Evolutionary conservation across 345 rosid genomes (phyloP).

Genomic region (Arabidopsis arenosa): DNA sequence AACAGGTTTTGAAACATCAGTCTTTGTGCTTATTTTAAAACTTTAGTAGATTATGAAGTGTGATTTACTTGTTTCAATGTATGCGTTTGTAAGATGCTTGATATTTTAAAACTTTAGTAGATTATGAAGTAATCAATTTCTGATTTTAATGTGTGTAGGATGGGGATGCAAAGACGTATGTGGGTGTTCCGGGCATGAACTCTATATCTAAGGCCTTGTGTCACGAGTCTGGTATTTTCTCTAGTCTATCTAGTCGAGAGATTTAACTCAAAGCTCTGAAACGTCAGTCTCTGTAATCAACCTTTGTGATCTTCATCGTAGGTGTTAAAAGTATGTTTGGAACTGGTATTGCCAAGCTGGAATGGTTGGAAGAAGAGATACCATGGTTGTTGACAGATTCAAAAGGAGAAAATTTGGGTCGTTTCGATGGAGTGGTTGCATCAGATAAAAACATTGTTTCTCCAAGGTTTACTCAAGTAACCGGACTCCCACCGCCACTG

Average conservation of each 20-base stretch:
- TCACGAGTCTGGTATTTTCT: constrained; percentile 59
- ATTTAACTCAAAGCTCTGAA: constrained; percentile 10
- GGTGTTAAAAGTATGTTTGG: constrained; percentile 79
- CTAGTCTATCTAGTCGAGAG: neutral
- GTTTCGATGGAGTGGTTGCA: constrained; percentile 67
- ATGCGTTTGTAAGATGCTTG: neutral
- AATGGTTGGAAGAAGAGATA: constrained; percentile 67
- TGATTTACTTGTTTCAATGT: neutral
- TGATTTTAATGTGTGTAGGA: constrained; percentile 50
- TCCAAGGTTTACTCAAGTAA: constrained; percentile 60
- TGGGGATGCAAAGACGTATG: constrained; percentile 62
- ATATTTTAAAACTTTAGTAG: too few species aligned
- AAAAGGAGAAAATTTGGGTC: constrained; percentile 66
- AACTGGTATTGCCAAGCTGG: constrained; percentile 62
- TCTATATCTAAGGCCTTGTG: constrained; percentile 72
- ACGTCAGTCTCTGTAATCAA: neutral
- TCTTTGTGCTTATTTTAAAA: neutral
- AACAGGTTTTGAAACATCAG: constrained; percentile 57
- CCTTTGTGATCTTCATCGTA: constrained; percentile 37
- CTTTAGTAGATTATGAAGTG: constrained; percentile 3
- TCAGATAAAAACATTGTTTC: constrained; percentile 74
- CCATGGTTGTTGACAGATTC: constrained; percentile 68
- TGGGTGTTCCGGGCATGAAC: constrained; percentile 88
- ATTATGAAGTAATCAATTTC: too few species aligned
- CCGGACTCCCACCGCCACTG: constrained; percentile 70